Conservation (phyloP, 1,139 yeast species). For the Yamadazyma friedrichii region DNA sequence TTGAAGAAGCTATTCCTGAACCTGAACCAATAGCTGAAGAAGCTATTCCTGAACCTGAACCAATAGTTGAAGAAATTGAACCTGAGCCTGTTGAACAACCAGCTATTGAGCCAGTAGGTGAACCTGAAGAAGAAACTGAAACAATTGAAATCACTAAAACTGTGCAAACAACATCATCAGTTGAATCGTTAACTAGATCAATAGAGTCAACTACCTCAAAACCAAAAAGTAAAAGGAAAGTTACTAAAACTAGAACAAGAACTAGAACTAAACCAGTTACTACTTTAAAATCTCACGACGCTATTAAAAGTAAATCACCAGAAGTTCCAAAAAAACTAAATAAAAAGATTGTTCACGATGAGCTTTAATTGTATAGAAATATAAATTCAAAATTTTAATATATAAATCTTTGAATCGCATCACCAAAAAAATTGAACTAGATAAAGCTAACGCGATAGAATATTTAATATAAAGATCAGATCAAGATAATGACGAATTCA, state of each 20-base stretch:
- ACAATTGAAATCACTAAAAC: neutral
- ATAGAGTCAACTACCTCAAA: conserved; percentile 1
- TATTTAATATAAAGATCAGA: conserved; percentile 20
- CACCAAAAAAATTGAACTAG: neutral
- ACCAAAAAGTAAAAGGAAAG: conserved; percentile 1
- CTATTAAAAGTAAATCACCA: neutral
- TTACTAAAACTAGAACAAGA: conserved; percentile 1
- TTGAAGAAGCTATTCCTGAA: conserved; percentile 5
- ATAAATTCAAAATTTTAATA: neutral
- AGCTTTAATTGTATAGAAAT: conserved; percentile 14
- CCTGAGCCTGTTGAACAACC: neutral
- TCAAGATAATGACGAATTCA: too few relatives aligned
- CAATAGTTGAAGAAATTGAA: neutral
- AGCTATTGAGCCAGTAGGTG: too few relatives aligned
- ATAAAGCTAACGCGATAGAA: neutral
- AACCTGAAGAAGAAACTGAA: too few relatives aligned
- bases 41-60: conserved; percentile 5
- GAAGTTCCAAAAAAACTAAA: neutral
- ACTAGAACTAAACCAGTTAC: neutral
- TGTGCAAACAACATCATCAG: neutral
- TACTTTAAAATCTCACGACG: too few relatives aligned
- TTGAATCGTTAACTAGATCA: neutral
- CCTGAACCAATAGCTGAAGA: conserved; percentile 7
- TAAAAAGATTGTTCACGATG: conserved; percentile 17
- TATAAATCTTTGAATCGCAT: neutral